Conservation (phyloP, 495 filamentous ascomycete species). For the Lentithecium fluviatile region DNA sequence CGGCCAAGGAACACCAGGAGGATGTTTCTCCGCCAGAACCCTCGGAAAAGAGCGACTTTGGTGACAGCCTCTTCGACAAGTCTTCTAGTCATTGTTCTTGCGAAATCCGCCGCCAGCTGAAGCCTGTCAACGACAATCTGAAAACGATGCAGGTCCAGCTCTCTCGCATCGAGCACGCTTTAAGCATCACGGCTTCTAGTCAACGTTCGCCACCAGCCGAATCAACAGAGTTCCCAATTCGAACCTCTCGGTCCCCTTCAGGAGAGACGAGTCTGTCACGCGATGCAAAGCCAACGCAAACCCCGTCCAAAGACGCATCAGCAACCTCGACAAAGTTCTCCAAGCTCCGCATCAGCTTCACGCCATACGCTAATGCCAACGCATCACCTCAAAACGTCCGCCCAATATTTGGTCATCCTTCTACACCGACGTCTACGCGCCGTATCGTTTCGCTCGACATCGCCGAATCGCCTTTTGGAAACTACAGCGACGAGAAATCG, state of each 20-base stretch:
- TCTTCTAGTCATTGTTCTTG: background rate
- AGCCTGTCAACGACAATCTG: slow-evolving; percentile 9
- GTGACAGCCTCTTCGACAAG: background rate
- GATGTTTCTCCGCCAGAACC: background rate
- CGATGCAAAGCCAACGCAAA: background rate
- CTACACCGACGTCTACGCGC: slow-evolving; percentile 8
- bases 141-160: background rate
- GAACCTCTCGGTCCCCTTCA: background rate
- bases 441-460: slow-evolving; percentile 9
- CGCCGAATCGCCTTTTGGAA: slow-evolving; percentile 11
- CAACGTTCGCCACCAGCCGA: background rate
- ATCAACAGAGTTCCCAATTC: background rate
- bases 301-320: background rate
- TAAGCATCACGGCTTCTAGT: background rate
- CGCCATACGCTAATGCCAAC: background rate
- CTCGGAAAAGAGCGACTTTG: background rate
- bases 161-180: background rate
- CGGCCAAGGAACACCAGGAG: background rate
- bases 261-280: background rate
- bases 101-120: slow-evolving; percentile 2
- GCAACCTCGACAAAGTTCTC: background rate
- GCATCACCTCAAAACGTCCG: background rate
- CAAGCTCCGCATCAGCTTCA: background rate
- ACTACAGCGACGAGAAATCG: slow-evolving; percentile 7
- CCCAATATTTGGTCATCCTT: slow-evolving; percentile 13